Evolutionary conservation across 169 alveolate genomes (phyloP).

Genomic region (Eimeria falciformis): DNA sequence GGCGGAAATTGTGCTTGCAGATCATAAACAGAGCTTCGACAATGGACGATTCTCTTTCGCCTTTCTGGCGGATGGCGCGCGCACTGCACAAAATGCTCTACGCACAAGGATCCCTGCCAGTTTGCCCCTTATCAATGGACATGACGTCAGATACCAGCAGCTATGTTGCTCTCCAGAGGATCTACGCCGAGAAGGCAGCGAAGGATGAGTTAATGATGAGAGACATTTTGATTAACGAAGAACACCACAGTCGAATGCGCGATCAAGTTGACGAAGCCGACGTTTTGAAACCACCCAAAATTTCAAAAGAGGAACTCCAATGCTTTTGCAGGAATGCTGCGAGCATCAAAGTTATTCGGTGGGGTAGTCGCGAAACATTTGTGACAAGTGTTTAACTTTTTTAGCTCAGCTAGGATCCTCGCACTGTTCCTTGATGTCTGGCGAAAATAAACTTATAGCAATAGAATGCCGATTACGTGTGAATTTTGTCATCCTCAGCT

Average conservation of each 20-base stretch:
- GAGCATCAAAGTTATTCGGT: constrained; percentile 69
- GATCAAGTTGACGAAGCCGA: not conserved
- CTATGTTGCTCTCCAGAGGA: constrained; percentile 82
- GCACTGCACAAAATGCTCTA: constrained; percentile 81
- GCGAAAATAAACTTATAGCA: too few relatives aligned
- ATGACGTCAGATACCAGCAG: constrained; percentile 86
- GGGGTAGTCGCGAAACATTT: not conserved
- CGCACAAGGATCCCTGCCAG: constrained; percentile 86
- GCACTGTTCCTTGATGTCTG: too few relatives aligned
- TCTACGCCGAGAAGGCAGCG: constrained; percentile 83
- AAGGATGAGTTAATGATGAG: constrained; percentile 80
- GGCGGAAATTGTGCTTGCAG: not conserved
- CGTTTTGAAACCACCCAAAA: not conserved
- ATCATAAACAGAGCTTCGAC: not conserved
- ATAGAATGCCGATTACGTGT: too few relatives aligned
- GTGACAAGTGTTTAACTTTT: too few relatives aligned
- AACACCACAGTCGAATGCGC: constrained; percentile 21
- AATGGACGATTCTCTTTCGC: not conserved
- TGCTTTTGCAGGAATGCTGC: constrained; percentile 36
- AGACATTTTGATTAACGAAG: constrained; percentile 29
- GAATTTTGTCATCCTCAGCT: not conserved
- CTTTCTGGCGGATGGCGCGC: constrained; percentile 56
- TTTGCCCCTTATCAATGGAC: constrained; percentile 76
- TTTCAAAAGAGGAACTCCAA: constrained; percentile 22
- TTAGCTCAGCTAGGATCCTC: too few relatives aligned